Percentiles rank a stretch among this genome's conserved stretches.
Conservation (phyloP, 176 grass and related monocot species). For the Elymus sibiricus region DNA sequence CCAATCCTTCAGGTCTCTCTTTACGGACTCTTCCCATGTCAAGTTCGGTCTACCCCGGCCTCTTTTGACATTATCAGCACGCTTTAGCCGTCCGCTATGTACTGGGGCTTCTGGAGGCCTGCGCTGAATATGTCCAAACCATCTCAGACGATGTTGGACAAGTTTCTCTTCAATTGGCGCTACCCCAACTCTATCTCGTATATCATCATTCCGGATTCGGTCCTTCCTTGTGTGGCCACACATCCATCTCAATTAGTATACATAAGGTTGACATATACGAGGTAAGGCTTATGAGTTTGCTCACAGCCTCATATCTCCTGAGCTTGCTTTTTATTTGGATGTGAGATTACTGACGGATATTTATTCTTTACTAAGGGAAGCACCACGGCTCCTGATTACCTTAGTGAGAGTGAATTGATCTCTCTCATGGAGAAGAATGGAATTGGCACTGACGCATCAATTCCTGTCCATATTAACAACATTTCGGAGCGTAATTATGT, state of each 20-base stretch:
- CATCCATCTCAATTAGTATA: conserved; percentile 59
- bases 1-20: too few relatives aligned
- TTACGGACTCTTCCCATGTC: too few relatives aligned
- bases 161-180: too few relatives aligned
- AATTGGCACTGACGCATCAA: conserved; percentile 96
- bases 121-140: too few relatives aligned
- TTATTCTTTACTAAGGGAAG: conserved; percentile 58
- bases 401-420: conserved; percentile 94
- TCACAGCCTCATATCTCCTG: conserved; percentile 25
- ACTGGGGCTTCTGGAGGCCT: too few relatives aligned
- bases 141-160: too few relatives aligned
- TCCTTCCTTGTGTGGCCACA: too few relatives aligned
- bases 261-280: conserved; percentile 85
- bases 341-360: conserved; percentile 25
- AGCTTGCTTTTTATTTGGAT: conserved; percentile 29
- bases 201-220: too few relatives aligned
- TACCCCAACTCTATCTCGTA: too few relatives aligned
- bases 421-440: conserved; percentile 99
- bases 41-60: too few relatives aligned
- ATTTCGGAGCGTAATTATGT: conserved; percentile 97
- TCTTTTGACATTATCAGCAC: too few relatives aligned
- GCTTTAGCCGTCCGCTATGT: too few relatives aligned
- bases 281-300: conserved; percentile 42
- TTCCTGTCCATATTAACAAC: conserved; percentile 93
- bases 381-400: conserved; percentile 88